These are phyloP conservation scores for Salvia hispanica DNA, from an alignment of 257 asterid species.

Conservation along the genomic window DNA sequence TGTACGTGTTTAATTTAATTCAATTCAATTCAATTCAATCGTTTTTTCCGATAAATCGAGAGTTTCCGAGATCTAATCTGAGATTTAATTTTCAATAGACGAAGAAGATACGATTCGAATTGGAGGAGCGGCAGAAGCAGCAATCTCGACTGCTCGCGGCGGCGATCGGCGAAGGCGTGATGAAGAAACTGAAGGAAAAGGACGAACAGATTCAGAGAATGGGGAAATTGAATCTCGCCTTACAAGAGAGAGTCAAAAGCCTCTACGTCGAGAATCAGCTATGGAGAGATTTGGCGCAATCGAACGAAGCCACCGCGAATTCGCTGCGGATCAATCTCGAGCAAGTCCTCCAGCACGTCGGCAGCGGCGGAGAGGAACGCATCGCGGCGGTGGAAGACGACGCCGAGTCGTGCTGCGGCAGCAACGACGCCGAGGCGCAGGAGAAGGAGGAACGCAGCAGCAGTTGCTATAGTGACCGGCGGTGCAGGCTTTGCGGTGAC, in stretches of 20 bases:
- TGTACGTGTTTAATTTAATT: slow-evolving; percentile 37
- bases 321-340: slow-evolving; percentile 64
- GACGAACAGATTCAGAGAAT: slow-evolving; percentile 72
- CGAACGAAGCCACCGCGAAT: slow-evolving; percentile 76
- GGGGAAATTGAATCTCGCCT: slow-evolving; percentile 55
- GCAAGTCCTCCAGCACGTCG: slow-evolving; percentile 56
- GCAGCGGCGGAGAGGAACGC: slow-evolving; percentile 34
- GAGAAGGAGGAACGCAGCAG: slow-evolving; percentile 20
- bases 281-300: slow-evolving; percentile 70
- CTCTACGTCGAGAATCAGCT: slow-evolving; percentile 66
- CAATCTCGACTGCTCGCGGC: slow-evolving; percentile 49
- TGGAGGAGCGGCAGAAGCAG: slow-evolving; percentile 72
- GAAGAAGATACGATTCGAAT: slow-evolving; percentile 53
- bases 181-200: slow-evolving; percentile 58
- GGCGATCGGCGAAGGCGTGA: slow-evolving; percentile 55
- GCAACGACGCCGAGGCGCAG: slow-evolving; percentile 34
- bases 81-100: slow-evolving; percentile 6
- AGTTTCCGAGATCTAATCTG: too few relatives aligned
- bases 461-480: slow-evolving; percentile 25
- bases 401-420: slow-evolving; percentile 77
- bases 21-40: neutral
- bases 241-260: slow-evolving; percentile 58
- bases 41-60: neutral
- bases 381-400: slow-evolving; percentile 49
- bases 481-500: slow-evolving; percentile 61